phyloP scores from a whole-genome alignment of 1,284 basidiomycete species.

The Cutaneotrichosporon cutaneum region DNA sequence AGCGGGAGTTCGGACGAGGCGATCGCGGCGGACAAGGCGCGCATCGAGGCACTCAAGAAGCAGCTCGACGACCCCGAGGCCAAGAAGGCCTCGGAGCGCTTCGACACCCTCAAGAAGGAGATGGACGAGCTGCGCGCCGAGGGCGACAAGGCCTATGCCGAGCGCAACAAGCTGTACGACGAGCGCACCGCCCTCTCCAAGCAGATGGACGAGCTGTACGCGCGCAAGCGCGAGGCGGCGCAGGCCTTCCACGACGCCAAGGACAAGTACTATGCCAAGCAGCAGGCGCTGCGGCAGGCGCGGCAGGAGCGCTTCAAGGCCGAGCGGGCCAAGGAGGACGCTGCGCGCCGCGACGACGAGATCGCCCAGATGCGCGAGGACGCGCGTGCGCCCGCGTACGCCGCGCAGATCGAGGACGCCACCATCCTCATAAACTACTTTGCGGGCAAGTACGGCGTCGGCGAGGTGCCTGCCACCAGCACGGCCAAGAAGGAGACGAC shows the following conservation, averaged over 20 bases:
- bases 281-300: constrained; percentile 72
- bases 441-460: constrained; percentile 65
- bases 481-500: constrained; percentile 36
- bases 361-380: constrained; percentile 84
- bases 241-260: constrained; percentile 73
- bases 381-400: constrained; percentile 85
- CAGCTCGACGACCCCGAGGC: constrained; percentile 88
- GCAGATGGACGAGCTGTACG: constrained; percentile 71
- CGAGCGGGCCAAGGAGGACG: constrained; percentile 80
- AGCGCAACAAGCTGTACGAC: constrained; percentile 79
- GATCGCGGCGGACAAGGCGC: constrained; percentile 76
- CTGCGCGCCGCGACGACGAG: constrained; percentile 75
- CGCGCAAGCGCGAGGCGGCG: constrained; percentile 72
- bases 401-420: constrained; percentile 94
- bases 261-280: constrained; percentile 74
- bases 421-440: constrained; percentile 72
- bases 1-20: constrained; percentile 79
- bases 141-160: constrained; percentile 79
- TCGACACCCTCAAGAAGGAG: constrained; percentile 79
- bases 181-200: constrained; percentile 76
- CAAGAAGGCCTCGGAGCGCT: constrained; percentile 77
- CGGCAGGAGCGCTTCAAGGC: constrained; percentile 75
- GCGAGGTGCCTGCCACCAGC: constrained; percentile 45
- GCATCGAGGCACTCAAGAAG: constrained; percentile 76
- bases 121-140: constrained; percentile 83